phyloP scores from a whole-genome alignment of 495 filamentous ascomycete species.

The Xylaria nigripes region DNA sequence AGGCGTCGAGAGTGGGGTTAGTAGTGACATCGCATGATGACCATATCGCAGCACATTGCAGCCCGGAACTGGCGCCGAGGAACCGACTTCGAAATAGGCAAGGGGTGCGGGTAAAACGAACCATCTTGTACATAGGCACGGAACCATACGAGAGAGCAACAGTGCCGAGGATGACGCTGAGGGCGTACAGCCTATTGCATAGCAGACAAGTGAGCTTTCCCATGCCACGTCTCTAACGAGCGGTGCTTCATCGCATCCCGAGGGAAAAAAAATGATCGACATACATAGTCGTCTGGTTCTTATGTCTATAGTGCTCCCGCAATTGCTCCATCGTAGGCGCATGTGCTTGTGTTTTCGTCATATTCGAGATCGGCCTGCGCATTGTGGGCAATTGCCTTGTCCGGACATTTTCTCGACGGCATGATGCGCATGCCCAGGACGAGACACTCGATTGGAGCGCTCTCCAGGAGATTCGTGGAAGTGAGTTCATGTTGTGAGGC shows the following conservation, averaged over 20 bases:
- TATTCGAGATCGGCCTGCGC: conserved; percentile 17
- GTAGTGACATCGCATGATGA: background rate
- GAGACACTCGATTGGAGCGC: conserved; percentile 14
- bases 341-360: background rate
- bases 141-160: conserved; percentile 90
- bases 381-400: conserved; percentile 8
- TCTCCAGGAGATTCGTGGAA: conserved; percentile 18
- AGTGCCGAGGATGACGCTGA: conserved; percentile 82
- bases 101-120: conserved; percentile 24
- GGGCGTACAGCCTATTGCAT: conserved; percentile 61
- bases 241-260: background rate
- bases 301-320: conserved; percentile 45
- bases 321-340: conserved; percentile 48
- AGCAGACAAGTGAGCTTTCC: conserved; percentile 3
- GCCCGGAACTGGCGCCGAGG: no score
- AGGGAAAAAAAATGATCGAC: background rate
- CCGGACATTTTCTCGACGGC: conserved; percentile 15
- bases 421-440: conserved; percentile 25
- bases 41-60: background rate
- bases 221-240: background rate
- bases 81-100: no score
- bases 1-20: background rate
- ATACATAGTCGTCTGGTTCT: conserved; percentile 54
- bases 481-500: conserved; percentile 21
- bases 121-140: conserved; percentile 97